A percentile compares a stretch with the other conserved stretches of the same genome.
phyloP scores from a whole-genome alignment of 1,284 basidiomycete genomes.

The Marasmius oreades region DNA sequence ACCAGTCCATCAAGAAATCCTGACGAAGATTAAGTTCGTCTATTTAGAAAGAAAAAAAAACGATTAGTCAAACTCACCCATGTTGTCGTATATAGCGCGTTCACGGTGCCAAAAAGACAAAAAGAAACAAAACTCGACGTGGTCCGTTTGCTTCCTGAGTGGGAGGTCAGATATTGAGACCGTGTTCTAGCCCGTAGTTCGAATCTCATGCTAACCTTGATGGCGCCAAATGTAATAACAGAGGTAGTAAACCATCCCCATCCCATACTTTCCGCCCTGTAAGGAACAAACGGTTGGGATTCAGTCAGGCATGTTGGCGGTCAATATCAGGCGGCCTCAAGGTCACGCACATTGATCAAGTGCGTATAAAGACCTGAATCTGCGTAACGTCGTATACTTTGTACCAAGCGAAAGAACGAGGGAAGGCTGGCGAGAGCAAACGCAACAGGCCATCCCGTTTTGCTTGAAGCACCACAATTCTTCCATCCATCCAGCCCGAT shows the following conservation, averaged over 20 bases:
- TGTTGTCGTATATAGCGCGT: conserved; percentile 66
- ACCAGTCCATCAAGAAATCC: conserved; percentile 85
- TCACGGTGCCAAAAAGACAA: conserved; percentile 59
- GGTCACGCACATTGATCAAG: conserved; percentile 69
- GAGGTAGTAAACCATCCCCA: conserved; percentile 60
- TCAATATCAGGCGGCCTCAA: neutral
- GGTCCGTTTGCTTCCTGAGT: conserved; percentile 32
- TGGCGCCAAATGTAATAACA: conserved; percentile 76
- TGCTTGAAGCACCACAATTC: conserved; percentile 38
- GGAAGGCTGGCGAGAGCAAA: conserved; percentile 60
- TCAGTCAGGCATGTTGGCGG: neutral
- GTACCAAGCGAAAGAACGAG: conserved; percentile 72
- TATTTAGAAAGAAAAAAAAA: neutral
- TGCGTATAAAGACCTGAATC: conserved; percentile 77
- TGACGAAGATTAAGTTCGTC: conserved; percentile 25
- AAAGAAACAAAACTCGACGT: conserved; percentile 53
- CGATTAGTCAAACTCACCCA: conserved; percentile 75
- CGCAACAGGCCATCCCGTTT: conserved; percentile 52
- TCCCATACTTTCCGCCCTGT: conserved; percentile 78
- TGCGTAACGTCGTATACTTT: conserved; percentile 82
- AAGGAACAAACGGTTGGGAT: neutral
- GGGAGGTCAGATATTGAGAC: too few species aligned
- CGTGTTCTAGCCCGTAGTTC: too few species aligned
- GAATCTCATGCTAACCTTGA: conserved; percentile 39
- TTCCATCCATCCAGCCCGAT: conserved; percentile 49